Conservation (phyloP, 148 eudicot genomes). For the Camellia granthamiana region DNA sequence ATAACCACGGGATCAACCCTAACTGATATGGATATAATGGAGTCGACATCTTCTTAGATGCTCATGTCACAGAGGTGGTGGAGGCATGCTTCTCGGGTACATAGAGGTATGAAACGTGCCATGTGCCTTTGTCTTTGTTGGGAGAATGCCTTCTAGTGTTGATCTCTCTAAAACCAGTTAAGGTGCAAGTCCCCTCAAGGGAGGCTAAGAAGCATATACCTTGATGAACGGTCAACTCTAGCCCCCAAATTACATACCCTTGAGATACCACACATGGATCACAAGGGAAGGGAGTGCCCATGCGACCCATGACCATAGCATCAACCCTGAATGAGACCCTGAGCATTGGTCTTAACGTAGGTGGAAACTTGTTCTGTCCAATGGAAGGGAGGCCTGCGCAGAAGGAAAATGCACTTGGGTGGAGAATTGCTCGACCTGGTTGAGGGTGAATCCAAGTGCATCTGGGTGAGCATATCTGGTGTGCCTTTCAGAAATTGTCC, state of each 20-base stretch:
- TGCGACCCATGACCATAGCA: background rate
- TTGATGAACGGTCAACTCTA: too few relatives aligned
- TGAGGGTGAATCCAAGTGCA: background rate
- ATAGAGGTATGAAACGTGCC: background rate
- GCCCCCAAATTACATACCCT: background rate
- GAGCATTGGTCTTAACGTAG: background rate
- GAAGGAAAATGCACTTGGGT: background rate
- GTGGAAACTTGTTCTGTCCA: background rate
- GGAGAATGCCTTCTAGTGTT: background rate
- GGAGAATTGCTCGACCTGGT: background rate
- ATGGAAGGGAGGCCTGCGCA: too few relatives aligned
- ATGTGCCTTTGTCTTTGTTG: background rate
- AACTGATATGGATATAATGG: background rate
- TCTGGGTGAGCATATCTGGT: background rate
- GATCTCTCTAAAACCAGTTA: background rate
- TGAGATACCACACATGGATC: background rate
- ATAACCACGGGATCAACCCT: too few relatives aligned
- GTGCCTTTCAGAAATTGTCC: background rate
- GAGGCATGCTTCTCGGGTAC: background rate
- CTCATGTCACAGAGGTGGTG: background rate
- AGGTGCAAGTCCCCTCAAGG: background rate
- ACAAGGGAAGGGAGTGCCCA: background rate
- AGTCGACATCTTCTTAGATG: background rate
- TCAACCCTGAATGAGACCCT: background rate
- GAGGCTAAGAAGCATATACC: background rate